Conservation (phyloP, 495 filamentous ascomycete species). For the Usnea hakonensis region DNA sequence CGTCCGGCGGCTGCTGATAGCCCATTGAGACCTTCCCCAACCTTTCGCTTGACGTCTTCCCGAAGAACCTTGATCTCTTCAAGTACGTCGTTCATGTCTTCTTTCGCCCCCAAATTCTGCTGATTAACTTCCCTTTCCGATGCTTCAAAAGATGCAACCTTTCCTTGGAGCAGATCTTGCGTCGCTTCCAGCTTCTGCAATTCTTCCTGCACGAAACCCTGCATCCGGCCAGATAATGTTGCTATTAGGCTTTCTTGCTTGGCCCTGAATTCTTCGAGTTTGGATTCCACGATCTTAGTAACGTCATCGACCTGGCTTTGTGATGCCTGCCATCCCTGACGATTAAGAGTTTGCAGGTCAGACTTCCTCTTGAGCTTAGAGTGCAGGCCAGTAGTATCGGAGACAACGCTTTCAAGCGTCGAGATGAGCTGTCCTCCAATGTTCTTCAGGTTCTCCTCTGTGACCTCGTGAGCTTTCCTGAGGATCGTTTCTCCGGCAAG, state of each 20-base stretch:
- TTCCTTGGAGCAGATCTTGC: constrained; percentile 59
- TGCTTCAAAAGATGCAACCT: constrained; percentile 54
- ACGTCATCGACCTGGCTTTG: constrained; percentile 63
- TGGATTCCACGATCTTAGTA: constrained; percentile 65
- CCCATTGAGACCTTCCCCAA: constrained; percentile 77
- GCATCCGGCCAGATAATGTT: constrained; percentile 59
- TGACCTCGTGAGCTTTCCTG: constrained; percentile 76
- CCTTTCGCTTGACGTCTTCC: constrained; percentile 75
- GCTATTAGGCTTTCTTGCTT: constrained; percentile 64
- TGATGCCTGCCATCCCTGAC: constrained; percentile 69
- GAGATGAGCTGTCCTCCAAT: constrained; percentile 68
- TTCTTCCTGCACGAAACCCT: constrained; percentile 63
- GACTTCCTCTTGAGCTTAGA: constrained; percentile 76
- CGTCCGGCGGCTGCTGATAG: constrained; percentile 77
- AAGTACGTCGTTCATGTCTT: constrained; percentile 83
- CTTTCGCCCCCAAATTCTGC: constrained; percentile 62
- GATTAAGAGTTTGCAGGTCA: constrained; percentile 70
- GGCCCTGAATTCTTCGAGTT: constrained; percentile 57
- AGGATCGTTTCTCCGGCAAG: constrained; percentile 74
- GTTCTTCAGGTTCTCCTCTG: constrained; percentile 63
- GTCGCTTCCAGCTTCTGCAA: constrained; percentile 57
- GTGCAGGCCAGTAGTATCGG: constrained; percentile 71
- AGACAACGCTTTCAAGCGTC: constrained; percentile 65
- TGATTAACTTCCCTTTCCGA: constrained; percentile 58
- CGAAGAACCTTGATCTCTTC: constrained; percentile 86